Base-by-base conservation (phyloP, 495 filamentous ascomycete species). In the Cenococcum geophilum region DNA sequence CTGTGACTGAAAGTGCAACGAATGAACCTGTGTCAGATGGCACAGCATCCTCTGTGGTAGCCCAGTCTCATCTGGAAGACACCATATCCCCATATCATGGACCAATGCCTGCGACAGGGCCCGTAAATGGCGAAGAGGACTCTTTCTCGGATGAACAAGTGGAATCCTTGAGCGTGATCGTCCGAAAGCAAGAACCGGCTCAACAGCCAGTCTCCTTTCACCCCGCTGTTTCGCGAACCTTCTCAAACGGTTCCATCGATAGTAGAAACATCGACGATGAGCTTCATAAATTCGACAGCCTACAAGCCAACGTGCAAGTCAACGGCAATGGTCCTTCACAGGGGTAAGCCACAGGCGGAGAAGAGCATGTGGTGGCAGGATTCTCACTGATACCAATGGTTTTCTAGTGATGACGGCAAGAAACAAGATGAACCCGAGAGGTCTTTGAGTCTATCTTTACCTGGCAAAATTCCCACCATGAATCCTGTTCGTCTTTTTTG, bases 161-260 rank as follows among this genome's bases (percentile, higher is more conserved):
- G 62, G 77, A 82, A 57, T 77, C 75, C 36, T 67, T 83, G 62
- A 74, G 71, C 36, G 74, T 79, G 47, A 70, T 81, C 10, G 74
- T 78, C 47, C 73, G 76, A 51, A 73, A 74, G 65, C 72, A 72
- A 42, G 68, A 73, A 35, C 61, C 59, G 18, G 51, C 60, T 50
- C 67, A 70, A 35, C 37, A 32, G 27, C 2, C 27, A 32, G 27
- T 47, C 37, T 68, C 72, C 25, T 67, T 73, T 8, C 76, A 74
- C 62, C 75, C 76, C 64, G 70, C 65, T 50, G 68, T 76, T 55
- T 71, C 75, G 10, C 71, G 79, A 50, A 79, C 79, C 22, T 80
- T 82, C 66, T 80, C 79, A 42, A 78, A 80, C 67, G 76, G 80
- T 58, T 77, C 76, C 55, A 79, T 84, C 74, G 78, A 87, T 73